These are phyloP conservation scores for Rhododendron vialii DNA, from an alignment of 148 eudicot genomes.

Conservation along the genomic window DNA sequence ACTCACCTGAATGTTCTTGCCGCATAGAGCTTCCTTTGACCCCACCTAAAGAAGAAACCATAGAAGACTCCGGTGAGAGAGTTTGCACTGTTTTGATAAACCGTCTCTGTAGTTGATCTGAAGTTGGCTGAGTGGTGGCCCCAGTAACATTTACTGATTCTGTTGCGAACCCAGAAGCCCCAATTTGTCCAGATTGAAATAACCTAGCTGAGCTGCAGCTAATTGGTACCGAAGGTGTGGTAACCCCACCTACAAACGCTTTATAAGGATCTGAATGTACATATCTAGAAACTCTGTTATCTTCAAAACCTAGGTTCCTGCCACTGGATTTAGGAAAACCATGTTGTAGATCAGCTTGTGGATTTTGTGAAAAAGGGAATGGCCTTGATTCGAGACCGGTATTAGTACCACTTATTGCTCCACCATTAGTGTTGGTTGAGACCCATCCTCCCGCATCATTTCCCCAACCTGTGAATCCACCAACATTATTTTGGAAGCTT, in stretches of 20 bases:
- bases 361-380: conserved; percentile 10
- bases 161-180: conserved; percentile 2
- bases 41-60: conserved; percentile 1
- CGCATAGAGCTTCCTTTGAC: conserved; percentile 8
- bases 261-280: conserved; percentile 10
- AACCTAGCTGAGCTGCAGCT: conserved; percentile 10
- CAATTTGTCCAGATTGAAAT: conserved; percentile 9
- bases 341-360: conserved; percentile 14
- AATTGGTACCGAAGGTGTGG: conserved; percentile 15
- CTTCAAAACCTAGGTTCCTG: conserved; percentile 2
- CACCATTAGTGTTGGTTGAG: conserved; percentile 12
- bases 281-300: conserved; percentile 4
- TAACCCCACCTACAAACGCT: background rate
- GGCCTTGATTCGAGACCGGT: conserved; percentile 8
- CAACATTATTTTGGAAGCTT: conserved; percentile 12
- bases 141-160: background rate
- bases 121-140: conserved; percentile 9
- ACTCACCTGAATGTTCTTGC: conserved; percentile 24
- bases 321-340: background rate
- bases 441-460: conserved; percentile 4
- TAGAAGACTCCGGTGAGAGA: conserved; percentile 1
- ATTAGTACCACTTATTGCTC: background rate
- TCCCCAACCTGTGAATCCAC: conserved; percentile 9
- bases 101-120: conserved; percentile 8
- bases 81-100: conserved; percentile 8